Conservation (phyloP, 1,284 basidiomycete genomes). For the Ganoderma multipileum region DNA sequence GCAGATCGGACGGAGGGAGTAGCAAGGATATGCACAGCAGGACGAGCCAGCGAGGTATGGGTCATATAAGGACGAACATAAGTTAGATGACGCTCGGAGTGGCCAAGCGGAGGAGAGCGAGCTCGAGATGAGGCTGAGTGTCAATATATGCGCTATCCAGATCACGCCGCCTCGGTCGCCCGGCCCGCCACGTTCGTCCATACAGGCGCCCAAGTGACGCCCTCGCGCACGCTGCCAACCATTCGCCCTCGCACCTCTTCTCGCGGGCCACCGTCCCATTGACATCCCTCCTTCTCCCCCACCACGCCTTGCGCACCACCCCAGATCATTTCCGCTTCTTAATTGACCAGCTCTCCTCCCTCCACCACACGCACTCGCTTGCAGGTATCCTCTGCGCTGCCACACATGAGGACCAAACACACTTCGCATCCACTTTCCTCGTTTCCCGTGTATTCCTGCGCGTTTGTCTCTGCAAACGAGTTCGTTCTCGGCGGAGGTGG, state of each 20-base stretch:
- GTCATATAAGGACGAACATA: constrained; percentile 14
- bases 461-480: constrained; percentile 78
- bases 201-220: neutral
- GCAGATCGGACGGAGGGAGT: neutral
- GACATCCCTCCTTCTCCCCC: neutral
- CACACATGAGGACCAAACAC: constrained; percentile 78
- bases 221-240: neutral
- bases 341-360: neutral
- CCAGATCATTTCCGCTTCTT: neutral
- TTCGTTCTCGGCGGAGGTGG: constrained; percentile 92
- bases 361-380: neutral
- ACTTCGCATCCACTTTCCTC: constrained; percentile 74
- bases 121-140: neutral
- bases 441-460: constrained; percentile 89
- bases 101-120: constrained; percentile 1
- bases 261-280: neutral
- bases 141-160: neutral
- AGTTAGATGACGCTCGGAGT: constrained; percentile 12
- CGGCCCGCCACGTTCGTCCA: neutral
- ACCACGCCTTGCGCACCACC: constrained; percentile 1
- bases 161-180: neutral
- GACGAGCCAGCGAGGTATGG: neutral
- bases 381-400: neutral
- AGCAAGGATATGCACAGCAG: constrained; percentile 3
- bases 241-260: neutral